Conservation (phyloP, 805 yeast species). For the Dipodascus albidus region DNA sequence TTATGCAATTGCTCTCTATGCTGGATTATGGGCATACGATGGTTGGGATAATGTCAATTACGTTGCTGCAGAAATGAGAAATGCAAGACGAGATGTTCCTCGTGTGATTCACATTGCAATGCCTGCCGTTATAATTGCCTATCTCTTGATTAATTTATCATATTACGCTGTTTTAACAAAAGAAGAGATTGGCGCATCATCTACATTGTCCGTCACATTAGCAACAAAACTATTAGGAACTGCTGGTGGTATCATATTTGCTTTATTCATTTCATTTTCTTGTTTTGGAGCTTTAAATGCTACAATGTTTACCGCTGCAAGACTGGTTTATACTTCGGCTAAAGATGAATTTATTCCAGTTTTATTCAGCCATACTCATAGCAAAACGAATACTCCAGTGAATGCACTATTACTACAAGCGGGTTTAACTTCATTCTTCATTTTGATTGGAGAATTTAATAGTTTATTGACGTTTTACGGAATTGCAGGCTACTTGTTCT, state of each 20-base stretch:
- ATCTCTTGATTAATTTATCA: slow-evolving; percentile 26
- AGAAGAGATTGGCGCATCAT: slow-evolving; percentile 31
- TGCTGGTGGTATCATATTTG: slow-evolving; percentile 21
- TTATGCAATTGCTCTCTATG: slow-evolving; percentile 28
- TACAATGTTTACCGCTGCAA: slow-evolving; percentile 25
- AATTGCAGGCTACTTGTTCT: slow-evolving; percentile 24
- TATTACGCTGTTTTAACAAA: slow-evolving; percentile 64
- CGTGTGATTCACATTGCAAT: slow-evolving; percentile 29
- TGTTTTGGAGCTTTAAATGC: slow-evolving; percentile 34
- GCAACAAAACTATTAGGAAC: slow-evolving; percentile 22
- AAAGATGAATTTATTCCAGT: slow-evolving; percentile 25
- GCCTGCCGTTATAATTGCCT: slow-evolving; percentile 28
- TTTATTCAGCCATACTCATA: slow-evolving; percentile 17
- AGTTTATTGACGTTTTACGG: slow-evolving; percentile 29
- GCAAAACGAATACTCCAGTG: slow-evolving; percentile 22
- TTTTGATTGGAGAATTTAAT: slow-evolving; percentile 28
- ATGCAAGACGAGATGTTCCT: slow-evolving; percentile 27
- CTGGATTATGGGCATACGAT: slow-evolving; percentile 34
- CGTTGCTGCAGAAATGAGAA: slow-evolving; percentile 30
- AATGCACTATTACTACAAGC: slow-evolving; percentile 26
- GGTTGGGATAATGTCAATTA: slow-evolving; percentile 36
- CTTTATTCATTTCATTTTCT: slow-evolving; percentile 26
- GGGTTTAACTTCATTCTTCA: slow-evolving; percentile 20
- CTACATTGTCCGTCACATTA: slow-evolving; percentile 28
- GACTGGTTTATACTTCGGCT: slow-evolving; percentile 28